Conservation (phyloP, 1,284 basidiomycete genomes). For the Cystobasidium sp. region DNA sequence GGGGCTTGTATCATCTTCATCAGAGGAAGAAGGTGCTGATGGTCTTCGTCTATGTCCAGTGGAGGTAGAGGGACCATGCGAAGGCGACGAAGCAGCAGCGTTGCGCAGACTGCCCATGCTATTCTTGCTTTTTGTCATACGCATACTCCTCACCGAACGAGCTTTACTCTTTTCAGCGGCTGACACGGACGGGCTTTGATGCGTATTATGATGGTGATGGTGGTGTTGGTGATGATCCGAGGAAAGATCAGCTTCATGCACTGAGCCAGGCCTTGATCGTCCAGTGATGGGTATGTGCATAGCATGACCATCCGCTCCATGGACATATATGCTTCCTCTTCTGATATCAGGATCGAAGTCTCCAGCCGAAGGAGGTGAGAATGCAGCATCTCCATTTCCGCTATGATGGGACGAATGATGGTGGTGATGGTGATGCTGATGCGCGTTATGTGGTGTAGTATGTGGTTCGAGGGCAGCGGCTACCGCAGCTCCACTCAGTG, state of each 20-base stretch:
- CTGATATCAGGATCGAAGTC: slow-evolving; percentile 45
- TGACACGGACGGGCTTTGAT: slow-evolving; percentile 1
- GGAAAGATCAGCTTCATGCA: slow-evolving; percentile 27
- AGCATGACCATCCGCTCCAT: slow-evolving; percentile 41
- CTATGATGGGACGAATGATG: slow-evolving; percentile 8
- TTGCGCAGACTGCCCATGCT: slow-evolving; percentile 26
- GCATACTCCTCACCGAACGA: slow-evolving; percentile 15
- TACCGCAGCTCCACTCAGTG: slow-evolving; percentile 10
- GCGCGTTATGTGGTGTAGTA: slow-evolving; percentile 3
- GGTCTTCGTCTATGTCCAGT: slow-evolving; percentile 8
- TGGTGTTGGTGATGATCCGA: slow-evolving; percentile 15
- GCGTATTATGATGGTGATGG: slow-evolving; percentile 5
- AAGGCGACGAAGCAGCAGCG: slow-evolving; percentile 8
- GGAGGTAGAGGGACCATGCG: not conserved
- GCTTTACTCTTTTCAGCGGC: slow-evolving; percentile 27
- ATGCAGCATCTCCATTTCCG: slow-evolving; percentile 6
- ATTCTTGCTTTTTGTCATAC: slow-evolving; percentile 25
- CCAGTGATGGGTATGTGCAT: slow-evolving; percentile 44
- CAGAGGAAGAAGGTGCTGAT: slow-evolving; percentile 5
- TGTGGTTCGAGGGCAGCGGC: slow-evolving; percentile 13
- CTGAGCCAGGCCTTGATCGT: slow-evolving; percentile 35
- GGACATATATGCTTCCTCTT: slow-evolving; percentile 37
- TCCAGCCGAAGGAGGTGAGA: slow-evolving; percentile 38
- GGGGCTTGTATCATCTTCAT: slow-evolving; percentile 25
- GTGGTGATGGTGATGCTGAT: slow-evolving; percentile 16